Percentiles rank a stretch among this genome's conserved stretches.
These are phyloP conservation scores for Gloeophyllum trabeum DNA, from an alignment of 768 basidiomycete species.

Conservation along the genomic window DNA sequence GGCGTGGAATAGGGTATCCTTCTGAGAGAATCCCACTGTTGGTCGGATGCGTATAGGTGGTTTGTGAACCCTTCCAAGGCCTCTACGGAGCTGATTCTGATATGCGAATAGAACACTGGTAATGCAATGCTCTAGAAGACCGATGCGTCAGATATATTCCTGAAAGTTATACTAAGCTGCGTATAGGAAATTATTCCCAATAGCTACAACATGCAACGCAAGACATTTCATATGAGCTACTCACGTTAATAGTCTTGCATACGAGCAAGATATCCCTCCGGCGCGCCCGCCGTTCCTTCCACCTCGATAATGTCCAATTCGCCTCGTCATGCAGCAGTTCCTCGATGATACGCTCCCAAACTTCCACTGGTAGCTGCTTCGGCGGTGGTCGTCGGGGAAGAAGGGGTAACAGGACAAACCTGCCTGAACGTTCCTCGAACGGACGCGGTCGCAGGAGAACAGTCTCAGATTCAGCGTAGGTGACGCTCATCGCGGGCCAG, in stretches of 20 bases:
- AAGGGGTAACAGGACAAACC: conserved; percentile 56
- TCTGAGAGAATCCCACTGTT: conserved; percentile 80
- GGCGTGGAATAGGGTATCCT: conserved; percentile 82
- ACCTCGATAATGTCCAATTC: conserved; percentile 3
- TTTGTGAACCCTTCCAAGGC: conserved; percentile 46
- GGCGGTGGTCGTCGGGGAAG: conserved; percentile 41
- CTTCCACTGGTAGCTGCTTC: conserved; percentile 52
- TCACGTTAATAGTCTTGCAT: conserved; percentile 28
- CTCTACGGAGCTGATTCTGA: conserved; percentile 29
- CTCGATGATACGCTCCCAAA: conserved; percentile 58
- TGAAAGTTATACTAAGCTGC: neutral
- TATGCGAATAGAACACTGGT: conserved; percentile 56
- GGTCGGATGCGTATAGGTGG: conserved; percentile 52
- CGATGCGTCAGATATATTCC: neutral
- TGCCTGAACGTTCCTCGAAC: conserved; percentile 45
- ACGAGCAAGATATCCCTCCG: conserved; percentile 22
- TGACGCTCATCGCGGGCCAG: neutral
- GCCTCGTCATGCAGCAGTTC: conserved; percentile 17
- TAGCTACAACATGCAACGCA: no score
- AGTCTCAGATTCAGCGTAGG: neutral
- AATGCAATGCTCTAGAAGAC: conserved; percentile 43
- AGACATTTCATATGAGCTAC: conserved; percentile 7
- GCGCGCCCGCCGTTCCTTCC: conserved; percentile 2
- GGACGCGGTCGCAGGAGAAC: conserved; percentile 59
- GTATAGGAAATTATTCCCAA: no score